Base-by-base conservation (phyloP, 352 stramenopile genomes). In the Phytopythium chamaehyphon region DNA sequence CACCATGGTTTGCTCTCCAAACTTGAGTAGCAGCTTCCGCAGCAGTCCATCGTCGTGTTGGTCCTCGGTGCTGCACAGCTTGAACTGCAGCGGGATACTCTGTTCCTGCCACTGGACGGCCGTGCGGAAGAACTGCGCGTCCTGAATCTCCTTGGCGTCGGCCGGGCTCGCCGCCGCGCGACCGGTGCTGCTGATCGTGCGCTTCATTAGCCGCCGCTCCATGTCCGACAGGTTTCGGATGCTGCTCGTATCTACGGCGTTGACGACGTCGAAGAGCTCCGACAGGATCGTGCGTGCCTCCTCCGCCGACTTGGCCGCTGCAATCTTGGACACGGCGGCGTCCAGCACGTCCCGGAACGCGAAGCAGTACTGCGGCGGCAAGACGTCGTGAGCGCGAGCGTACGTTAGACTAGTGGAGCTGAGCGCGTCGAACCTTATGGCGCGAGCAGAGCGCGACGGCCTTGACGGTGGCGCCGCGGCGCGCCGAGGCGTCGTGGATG, bases 1-100 rank as follows among this genome's bases (percentile, higher is more conserved):
- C n/a, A 76, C 38, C 83, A 93, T 95, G 0, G 64, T 85, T 51
- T 95, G 75, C 35, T 93, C 85, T 33, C 83, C 83, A 64, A 95
- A 95, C 36, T 74, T 90, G 24, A 76, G 61, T 47, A 95, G 36
- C 16, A 95, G 62, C 24, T 84, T 69, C 3, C 64, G 71, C 52
- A 95, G 51, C 7, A 83, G 73, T 2, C 81, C 85, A 40, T 92
- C 68, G 52, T 93, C 83, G 55, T 93, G 83, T 50, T 95, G 85
- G 47, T 95, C 85, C 21, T 89, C 66, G 4, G 83, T 90, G 54
- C 81, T 92, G 55, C 85, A 91, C 14, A 91, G 50, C 54, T 91
- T 90, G 54, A 93, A 81, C 51, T 86, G 71, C 39, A 95, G 49
- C 11, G 80, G 71, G 37, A 93, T 86, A 6, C 61, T 66, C 22